phyloP scores from a whole-genome alignment of 2,329 filamentous ascomycete genomes.

The Phialocephala subalpina region DNA sequence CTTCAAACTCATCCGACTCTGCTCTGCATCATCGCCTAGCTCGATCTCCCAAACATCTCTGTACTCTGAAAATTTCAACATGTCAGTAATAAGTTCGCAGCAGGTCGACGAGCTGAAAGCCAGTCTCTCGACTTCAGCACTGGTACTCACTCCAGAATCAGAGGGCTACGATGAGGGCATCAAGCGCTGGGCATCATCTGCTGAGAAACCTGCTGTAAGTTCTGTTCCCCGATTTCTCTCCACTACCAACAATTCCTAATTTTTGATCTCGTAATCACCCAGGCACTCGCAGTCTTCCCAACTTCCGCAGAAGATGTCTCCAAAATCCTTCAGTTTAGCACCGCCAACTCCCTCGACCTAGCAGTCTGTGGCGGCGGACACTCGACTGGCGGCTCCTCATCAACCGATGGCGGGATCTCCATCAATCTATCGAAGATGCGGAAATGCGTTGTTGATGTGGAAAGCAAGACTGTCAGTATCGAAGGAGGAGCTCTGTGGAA shows the following conservation, averaged over 20 bases:
- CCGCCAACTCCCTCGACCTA: conserved; percentile 27
- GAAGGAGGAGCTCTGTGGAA: conserved; percentile 32
- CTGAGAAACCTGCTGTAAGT: conserved; percentile 9
- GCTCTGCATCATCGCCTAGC: not conserved
- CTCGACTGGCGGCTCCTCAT: conserved; percentile 31
- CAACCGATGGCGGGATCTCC: conserved; percentile 32
- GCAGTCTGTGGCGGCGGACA: conserved; percentile 33
- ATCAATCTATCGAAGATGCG: conserved; percentile 37
- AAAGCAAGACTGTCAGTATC: conserved; percentile 24
- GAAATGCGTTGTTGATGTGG: conserved; percentile 25
- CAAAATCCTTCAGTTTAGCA: conserved; percentile 27
- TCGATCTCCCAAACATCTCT: not conserved
- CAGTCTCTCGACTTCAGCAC: not conserved
- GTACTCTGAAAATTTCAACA: not conserved
- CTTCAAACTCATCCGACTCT: not conserved
- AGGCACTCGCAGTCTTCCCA: conserved; percentile 5
- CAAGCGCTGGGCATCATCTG: not conserved
- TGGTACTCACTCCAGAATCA: conserved; percentile 1
- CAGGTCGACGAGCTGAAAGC: conserved; percentile 2
- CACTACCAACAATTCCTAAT: not conserved
- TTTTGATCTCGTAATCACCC: too few species aligned
- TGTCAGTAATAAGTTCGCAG: not conserved
- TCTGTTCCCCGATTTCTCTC: not conserved
- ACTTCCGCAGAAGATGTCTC: conserved; percentile 31
- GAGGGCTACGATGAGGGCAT: conserved; percentile 4